phyloP scores from a whole-genome alignment of 2,329 filamentous ascomycete genomes.

The Ophiostoma montium region DNA sequence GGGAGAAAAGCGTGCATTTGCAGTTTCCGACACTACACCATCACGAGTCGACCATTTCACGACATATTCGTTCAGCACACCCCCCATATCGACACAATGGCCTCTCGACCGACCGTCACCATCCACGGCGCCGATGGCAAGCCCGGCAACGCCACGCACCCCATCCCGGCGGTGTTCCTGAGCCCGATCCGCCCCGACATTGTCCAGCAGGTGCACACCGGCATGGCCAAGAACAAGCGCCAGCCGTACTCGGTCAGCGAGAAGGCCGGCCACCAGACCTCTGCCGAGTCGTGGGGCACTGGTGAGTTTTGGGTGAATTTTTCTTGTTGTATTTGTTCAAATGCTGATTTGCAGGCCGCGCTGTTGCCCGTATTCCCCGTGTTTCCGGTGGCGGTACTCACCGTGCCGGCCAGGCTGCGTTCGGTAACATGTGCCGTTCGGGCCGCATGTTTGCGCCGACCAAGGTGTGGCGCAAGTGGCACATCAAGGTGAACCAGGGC shows the following conservation, averaged over 20 bases:
- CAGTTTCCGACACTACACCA: conserved; percentile 1
- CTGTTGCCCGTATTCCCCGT: conserved; percentile 99
- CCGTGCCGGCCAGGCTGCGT: conserved; percentile 98
- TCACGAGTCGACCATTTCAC: conserved; percentile 5
- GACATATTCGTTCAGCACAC: conserved; percentile 3
- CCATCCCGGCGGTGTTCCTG: conserved; percentile 93
- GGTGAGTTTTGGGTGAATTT: too few relatives aligned
- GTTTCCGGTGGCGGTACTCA: conserved; percentile 99
- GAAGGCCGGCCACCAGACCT: conserved; percentile 99
- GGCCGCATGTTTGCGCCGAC: conserved; percentile 99
- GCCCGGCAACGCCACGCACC: conserved; percentile 75
- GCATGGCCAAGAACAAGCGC: conserved; percentile 99
- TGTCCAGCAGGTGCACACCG: conserved; percentile 97
- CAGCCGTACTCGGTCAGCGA: conserved; percentile 99
- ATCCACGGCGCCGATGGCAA: conserved; percentile 94
- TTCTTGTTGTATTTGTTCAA: too few relatives aligned
- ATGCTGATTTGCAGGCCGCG: conserved; percentile 53
- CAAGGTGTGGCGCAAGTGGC: conserved; percentile 99
- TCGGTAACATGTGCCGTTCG: conserved; percentile 99
- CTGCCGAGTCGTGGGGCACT: conserved; percentile 99
- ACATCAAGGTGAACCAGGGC: conserved; percentile 98
- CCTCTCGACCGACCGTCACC: conserved; percentile 93
- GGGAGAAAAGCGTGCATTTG: neutral
- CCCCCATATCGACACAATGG: conserved; percentile 41
- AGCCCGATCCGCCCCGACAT: conserved; percentile 97